Conservation (phyloP, 1,139 yeast genomes). For the Yamadazyma jaroonii region DNA sequence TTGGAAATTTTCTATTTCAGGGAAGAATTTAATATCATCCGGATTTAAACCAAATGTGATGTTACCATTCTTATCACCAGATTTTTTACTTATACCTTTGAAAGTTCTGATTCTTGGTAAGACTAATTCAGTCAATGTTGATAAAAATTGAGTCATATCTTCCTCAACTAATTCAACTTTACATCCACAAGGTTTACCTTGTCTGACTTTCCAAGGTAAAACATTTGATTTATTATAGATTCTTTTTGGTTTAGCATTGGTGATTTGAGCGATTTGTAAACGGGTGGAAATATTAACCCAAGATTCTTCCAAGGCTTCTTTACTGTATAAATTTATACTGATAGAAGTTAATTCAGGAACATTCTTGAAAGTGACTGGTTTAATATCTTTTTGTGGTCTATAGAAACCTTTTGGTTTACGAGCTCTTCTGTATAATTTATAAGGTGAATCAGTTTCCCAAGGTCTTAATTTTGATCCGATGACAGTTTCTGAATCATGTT, state of each 20-base stretch:
- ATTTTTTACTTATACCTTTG: slow-evolving; percentile 66
- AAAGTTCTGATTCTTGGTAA: slow-evolving; percentile 91
- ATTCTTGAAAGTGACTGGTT: slow-evolving; percentile 61
- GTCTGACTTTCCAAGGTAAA: slow-evolving; percentile 83
- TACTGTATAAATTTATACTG: slow-evolving; percentile 72
- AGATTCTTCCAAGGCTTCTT: slow-evolving; percentile 68
- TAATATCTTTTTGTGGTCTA: slow-evolving; percentile 70
- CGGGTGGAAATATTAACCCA: slow-evolving; percentile 77
- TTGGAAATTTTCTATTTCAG: slow-evolving; percentile 89
- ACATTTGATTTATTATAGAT: slow-evolving; percentile 77
- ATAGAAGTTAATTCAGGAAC: slow-evolving; percentile 70
- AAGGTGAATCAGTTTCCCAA: slow-evolving; percentile 91
- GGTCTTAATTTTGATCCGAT: slow-evolving; percentile 71
- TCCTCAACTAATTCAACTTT: slow-evolving; percentile 75
- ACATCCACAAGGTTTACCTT: slow-evolving; percentile 92
- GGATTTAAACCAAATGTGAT: slow-evolving; percentile 80
- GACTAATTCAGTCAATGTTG: slow-evolving; percentile 87
- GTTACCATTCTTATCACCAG: slow-evolving; percentile 87
- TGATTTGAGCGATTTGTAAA: slow-evolving; percentile 85
- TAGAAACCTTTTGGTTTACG: slow-evolving; percentile 64
- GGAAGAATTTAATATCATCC: slow-evolving; percentile 78
- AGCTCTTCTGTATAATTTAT: slow-evolving; percentile 76
- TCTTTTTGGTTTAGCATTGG: slow-evolving; percentile 80
- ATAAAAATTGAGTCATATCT: slow-evolving; percentile 80
- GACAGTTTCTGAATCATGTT: slow-evolving; percentile 55